Base-by-base conservation (phyloP, 768 basidiomycete genomes). In the Rhodotorula graminis region DNA sequence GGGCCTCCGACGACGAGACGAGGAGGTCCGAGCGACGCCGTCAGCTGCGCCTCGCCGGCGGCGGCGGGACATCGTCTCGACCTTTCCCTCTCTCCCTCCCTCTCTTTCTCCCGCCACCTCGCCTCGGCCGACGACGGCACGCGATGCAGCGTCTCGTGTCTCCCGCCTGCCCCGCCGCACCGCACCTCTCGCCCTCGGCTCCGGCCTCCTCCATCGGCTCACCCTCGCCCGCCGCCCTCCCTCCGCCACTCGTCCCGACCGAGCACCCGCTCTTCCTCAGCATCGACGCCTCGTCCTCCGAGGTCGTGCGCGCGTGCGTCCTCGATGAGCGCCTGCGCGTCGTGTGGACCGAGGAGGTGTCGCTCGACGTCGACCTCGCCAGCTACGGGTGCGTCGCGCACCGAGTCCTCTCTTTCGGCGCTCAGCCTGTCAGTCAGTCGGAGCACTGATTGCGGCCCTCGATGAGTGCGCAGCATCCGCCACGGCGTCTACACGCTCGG, bases 401-500 rank as follows among this genome's bases (percentile, higher is more conserved):
- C 11, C 11, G 33, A 47, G 21, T n/a, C 5, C 53, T 3, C 9
- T n/a, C 50, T 9, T 9, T 2, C 25, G 3, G 7, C 25, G 50
- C 23, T 52, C 29, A 29, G 3, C 11, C 31, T 25, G 2, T n/a
- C 49, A n/a, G n/a, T n/a, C n/a, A n/a, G n/a, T n/a, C n/a, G n/a
- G n/a, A n/a, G n/a, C n/a, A n/a, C n/a, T n/a, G n/a, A n/a, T n/a
- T n/a, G n/a, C n/a, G n/a, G n/a, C n/a, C n/a, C n/a, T n/a, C 9
- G 31, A 58, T 47, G 6, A 8, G 27, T 42, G 8, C 8, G 8
- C 64, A 74, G 73, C n/a, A 70, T 65, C 0, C 46, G 61, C 3
- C 40, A 70, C 27, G 73, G 73, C 12, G 65, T 64, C 37, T 57
- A 67, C 40, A 74, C 69, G 0, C 25, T 64, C 25, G 69, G 73